These are phyloP conservation scores for Hyparrhenia diplandra DNA, from an alignment of 176 grass and related monocot genomes.

Conservation along the genomic window DNA sequence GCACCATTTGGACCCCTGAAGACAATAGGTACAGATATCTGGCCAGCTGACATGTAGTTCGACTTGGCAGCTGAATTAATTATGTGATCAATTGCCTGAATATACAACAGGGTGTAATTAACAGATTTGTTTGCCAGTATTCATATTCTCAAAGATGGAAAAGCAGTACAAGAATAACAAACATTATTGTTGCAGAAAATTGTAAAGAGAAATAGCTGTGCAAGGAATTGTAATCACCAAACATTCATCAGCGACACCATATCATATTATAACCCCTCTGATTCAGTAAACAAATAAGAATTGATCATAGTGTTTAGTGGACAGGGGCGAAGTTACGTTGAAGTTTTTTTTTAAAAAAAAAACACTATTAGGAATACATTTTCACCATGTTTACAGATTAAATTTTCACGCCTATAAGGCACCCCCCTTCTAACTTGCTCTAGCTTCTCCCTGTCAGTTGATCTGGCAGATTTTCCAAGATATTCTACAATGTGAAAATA, in stretches of 20 bases:
- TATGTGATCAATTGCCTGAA: constrained; percentile 98
- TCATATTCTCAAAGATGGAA: constrained; percentile 7
- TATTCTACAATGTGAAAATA: neutral
- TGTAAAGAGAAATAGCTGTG: neutral
- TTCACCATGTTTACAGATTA: too few relatives aligned
- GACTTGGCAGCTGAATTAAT: constrained; percentile 98
- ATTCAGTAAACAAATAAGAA: neutral
- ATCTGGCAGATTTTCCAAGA: neutral
- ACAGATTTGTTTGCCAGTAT: neutral
- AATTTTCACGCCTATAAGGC: too few relatives aligned
- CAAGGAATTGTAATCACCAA: neutral
- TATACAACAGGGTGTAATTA: constrained; percentile 18
- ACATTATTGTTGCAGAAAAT: neutral
- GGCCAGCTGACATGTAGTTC: constrained; percentile 96
- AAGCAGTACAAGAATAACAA: neutral
- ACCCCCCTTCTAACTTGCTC: too few relatives aligned
- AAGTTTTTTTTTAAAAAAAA: too few relatives aligned
- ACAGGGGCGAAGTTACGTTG: too few relatives aligned
- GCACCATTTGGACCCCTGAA: constrained; percentile 95
- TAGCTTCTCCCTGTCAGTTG: too few relatives aligned
- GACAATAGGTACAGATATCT: constrained; percentile 86
- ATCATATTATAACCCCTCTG: neutral
- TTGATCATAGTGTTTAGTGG: neutral
- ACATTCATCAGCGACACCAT: neutral
- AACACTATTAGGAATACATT: too few relatives aligned